These are phyloP conservation scores for Lojkania enalia DNA, from an alignment of 2,329 filamentous ascomycete genomes.

Conservation along the genomic window DNA sequence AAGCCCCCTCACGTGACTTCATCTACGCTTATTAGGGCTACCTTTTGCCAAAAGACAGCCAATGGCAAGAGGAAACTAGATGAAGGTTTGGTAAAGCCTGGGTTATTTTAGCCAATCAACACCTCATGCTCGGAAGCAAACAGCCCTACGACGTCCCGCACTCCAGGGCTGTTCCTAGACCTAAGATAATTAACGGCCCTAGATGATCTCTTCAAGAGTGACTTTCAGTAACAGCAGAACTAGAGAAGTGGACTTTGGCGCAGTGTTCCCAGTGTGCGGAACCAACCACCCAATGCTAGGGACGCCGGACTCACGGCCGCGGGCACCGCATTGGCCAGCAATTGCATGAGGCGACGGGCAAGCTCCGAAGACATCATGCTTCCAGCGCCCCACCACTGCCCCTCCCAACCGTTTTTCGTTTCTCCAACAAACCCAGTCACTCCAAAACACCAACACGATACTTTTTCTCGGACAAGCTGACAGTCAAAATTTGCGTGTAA, in stretches of 20 bases:
- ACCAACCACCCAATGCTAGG: slow-evolving; percentile 7
- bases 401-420: slow-evolving; percentile 22
- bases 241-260: neutral
- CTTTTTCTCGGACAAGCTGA: slow-evolving; percentile 21
- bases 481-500: slow-evolving; percentile 35
- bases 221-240: too few relatives aligned
- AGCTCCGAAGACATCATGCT: slow-evolving; percentile 13
- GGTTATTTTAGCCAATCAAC: neutral
- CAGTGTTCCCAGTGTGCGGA: too few relatives aligned
- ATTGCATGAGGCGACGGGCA: slow-evolving; percentile 8
- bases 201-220: too few relatives aligned
- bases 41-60: too few relatives aligned
- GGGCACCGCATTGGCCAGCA: slow-evolving; percentile 13
- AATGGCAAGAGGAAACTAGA: neutral
- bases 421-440: slow-evolving; percentile 15
- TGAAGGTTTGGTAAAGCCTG: neutral
- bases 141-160: too few relatives aligned
- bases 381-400: slow-evolving; percentile 16
- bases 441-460: slow-evolving; percentile 27
- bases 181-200: too few relatives aligned
- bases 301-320: slow-evolving; percentile 11
- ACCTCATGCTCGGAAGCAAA: too few relatives aligned
- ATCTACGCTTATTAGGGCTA: too few relatives aligned
- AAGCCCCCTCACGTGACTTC: neutral
- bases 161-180: too few relatives aligned